A percentile compares a stretch with the other conserved stretches of the same genome.
Conservation (phyloP, 257 asterid species). For the Solanum medicagineum region DNA sequence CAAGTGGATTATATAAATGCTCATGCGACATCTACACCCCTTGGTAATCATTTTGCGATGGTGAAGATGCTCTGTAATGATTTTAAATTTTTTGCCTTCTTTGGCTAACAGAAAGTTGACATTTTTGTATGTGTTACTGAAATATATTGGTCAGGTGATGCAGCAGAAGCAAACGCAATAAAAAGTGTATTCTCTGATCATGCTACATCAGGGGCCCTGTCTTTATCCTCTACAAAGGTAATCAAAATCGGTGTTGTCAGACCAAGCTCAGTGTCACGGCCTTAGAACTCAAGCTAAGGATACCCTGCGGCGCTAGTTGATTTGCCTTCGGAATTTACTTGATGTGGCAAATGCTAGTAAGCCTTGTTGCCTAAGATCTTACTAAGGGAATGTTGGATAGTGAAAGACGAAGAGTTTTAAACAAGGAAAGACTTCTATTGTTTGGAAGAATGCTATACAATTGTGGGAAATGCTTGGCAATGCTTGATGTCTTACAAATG, state of each 20-base stretch:
- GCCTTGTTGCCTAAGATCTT: too few relatives aligned
- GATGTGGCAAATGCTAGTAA: too few relatives aligned
- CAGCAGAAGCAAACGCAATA: constrained; percentile 84
- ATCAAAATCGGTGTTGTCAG: not conserved
- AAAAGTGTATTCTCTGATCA: constrained; percentile 49
- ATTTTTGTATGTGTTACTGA: not conserved
- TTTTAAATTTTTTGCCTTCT: not conserved
- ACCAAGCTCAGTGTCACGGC: too few relatives aligned
- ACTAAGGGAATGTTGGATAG: too few relatives aligned
- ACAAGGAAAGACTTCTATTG: too few relatives aligned
- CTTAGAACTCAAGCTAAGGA: too few relatives aligned
- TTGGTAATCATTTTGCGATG: constrained; percentile 40
- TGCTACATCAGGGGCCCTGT: constrained; percentile 58
- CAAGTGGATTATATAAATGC: constrained; percentile 94
- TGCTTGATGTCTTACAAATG: too few relatives aligned
- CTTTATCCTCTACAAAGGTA: constrained; percentile 91
- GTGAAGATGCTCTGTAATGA: not conserved
- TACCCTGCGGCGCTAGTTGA: too few relatives aligned
- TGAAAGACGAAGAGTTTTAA: too few relatives aligned
- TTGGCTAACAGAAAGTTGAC: not conserved
- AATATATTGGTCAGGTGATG: constrained; percentile 50
- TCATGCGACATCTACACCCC: constrained; percentile 94
- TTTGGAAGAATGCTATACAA: too few relatives aligned
- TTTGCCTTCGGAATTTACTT: too few relatives aligned
- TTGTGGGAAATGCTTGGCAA: too few relatives aligned